Conservation (phyloP, 2,329 filamentous ascomycete species). For the Colletotrichum filicis region DNA sequence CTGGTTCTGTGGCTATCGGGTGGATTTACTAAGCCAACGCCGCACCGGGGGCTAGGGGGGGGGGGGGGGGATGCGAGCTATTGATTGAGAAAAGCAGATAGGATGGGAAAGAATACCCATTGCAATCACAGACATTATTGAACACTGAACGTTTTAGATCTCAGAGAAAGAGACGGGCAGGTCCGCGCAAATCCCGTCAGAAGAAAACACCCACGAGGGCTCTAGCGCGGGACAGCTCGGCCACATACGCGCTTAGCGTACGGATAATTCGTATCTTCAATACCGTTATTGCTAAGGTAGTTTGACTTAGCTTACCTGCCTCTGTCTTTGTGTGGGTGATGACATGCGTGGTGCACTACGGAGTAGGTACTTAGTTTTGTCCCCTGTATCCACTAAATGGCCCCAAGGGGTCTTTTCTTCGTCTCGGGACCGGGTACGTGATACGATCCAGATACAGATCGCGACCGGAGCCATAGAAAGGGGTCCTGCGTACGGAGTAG, state of each 20-base stretch:
- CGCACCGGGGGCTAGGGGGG: neutral
- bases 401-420: slow-evolving; percentile 3
- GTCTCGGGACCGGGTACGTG: slow-evolving; percentile 25
- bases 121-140: neutral
- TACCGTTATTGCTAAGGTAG: too few relatives aligned
- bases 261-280: neutral
- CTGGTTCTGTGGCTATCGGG: neutral
- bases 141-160: neutral
- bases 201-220: neutral
- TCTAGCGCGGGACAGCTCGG: neutral
- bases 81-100: neutral
- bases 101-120: neutral
- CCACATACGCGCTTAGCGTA: slow-evolving; percentile 8
- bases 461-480: neutral
- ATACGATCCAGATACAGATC: slow-evolving; percentile 28
- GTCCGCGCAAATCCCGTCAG: neutral
- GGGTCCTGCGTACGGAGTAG: slow-evolving; percentile 11
- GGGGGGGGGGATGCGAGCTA: neutral
- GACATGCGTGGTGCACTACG: neutral
- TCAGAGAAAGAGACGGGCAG: neutral
- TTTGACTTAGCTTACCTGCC: too few relatives aligned
- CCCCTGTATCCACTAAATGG: slow-evolving; percentile 12
- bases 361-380: neutral
- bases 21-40: neutral
- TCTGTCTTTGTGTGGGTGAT: neutral